phyloP scores from a whole-genome alignment of 2,329 filamentous ascomycete genomes.

The Blumeriella jaapii region DNA sequence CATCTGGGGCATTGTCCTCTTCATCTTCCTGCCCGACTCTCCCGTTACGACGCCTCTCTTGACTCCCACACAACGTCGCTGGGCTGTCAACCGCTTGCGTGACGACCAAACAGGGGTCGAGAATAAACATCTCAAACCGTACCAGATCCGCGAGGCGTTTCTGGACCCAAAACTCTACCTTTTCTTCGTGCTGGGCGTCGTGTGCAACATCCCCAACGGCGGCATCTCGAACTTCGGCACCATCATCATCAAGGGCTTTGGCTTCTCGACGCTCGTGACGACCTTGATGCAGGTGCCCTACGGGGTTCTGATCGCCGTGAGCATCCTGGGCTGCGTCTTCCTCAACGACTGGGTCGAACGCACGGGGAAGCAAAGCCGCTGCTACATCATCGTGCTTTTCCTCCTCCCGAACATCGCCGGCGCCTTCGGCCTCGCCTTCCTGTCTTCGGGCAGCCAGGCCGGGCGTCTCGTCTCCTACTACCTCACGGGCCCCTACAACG shows the following conservation, averaged over 20 bases:
- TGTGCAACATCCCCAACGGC: conserved; percentile 42
- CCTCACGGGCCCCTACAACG: no score
- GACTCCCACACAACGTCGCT: conserved; percentile 25
- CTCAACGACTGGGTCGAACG: no score
- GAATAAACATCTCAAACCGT: conserved; percentile 15
- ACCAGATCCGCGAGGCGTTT: conserved; percentile 17
- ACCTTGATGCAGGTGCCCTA: no score
- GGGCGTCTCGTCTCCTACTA: no score
- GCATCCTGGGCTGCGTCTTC: no score
- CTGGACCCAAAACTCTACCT: conserved; percentile 18
- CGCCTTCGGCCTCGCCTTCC: no score
- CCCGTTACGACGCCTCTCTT: conserved; percentile 43
- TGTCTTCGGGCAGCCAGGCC: no score
- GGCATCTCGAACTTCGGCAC: conserved; percentile 46
- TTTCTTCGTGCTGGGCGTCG: conserved; percentile 36
- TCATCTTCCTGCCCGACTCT: conserved; percentile 48
- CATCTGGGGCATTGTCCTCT: conserved; percentile 21
- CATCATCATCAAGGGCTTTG: conserved; percentile 44
- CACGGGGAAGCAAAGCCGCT: no score
- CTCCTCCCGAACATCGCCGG: no score
- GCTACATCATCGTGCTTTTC: no score
- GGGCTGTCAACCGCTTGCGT: conserved; percentile 14
- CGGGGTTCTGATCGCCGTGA: no score
- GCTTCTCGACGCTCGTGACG: no score
- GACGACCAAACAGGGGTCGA: conserved; percentile 17